These are phyloP conservation scores for Onygenales sp. DNA, from an alignment of 2,329 filamentous ascomycete genomes.

Conservation along the genomic window DNA sequence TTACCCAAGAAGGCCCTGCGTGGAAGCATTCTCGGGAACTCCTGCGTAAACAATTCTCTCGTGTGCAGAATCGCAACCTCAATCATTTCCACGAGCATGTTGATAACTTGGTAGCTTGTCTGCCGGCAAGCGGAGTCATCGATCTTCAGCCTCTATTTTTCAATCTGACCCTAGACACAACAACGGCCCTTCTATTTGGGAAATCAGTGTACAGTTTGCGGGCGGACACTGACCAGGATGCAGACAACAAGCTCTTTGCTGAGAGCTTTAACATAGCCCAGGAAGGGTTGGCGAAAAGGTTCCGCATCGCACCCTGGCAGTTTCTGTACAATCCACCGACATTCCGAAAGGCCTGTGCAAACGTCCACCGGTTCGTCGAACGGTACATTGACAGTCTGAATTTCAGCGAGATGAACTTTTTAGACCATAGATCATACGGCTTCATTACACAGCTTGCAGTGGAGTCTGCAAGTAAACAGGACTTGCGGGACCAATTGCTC, in stretches of 20 bases:
- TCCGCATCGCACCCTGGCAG: constrained; percentile 22
- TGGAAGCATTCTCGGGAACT: constrained; percentile 24
- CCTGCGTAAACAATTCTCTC: constrained; percentile 26
- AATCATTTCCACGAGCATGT: constrained; percentile 21
- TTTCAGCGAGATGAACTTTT: constrained; percentile 1
- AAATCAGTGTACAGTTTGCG: constrained; percentile 16
- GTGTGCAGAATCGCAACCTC: constrained; percentile 23
- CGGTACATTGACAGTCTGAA: constrained; percentile 11
- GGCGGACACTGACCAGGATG: constrained; percentile 9
- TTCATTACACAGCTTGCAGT: constrained; percentile 7
- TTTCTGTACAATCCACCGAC: constrained; percentile 20
- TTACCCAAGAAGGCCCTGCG: constrained; percentile 11
- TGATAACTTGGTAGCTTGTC: constrained; percentile 22
- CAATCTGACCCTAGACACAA: constrained; percentile 28
- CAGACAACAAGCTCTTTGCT: constrained; percentile 12
- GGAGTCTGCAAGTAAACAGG: constrained; percentile 6
- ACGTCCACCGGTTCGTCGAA: constrained; percentile 16
- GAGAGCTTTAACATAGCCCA: constrained; percentile 16
- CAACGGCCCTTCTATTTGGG: constrained; percentile 29
- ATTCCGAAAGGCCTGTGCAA: constrained; percentile 20
- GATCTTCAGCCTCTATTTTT: constrained; percentile 30
- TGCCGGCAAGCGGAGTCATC: constrained; percentile 15
- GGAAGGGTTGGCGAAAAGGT: constrained; percentile 16
- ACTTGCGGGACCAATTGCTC: constrained; percentile 23
- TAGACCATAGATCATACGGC: constrained; percentile 1